A percentile compares a stretch with the other conserved stretches of the same genome.
These are phyloP conservation scores for Albizia julibrissin DNA, from an alignment of 306 rosid genomes.

Conservation along the genomic window DNA sequence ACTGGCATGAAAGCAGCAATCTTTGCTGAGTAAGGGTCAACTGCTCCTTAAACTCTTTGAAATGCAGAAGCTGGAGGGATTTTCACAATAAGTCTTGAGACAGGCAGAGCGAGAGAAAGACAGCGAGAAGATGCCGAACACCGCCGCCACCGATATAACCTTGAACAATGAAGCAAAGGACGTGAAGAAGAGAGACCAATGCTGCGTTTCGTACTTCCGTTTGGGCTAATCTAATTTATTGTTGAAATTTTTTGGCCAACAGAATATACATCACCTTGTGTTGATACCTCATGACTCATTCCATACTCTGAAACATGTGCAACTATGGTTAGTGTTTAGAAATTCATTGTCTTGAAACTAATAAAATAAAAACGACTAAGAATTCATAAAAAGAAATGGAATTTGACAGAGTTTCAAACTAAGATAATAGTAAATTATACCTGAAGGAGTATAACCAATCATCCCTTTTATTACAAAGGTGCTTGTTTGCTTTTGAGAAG, in stretches of 20 bases:
- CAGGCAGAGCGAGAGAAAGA: neutral
- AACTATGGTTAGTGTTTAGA: too few species aligned
- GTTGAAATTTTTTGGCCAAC: neutral
- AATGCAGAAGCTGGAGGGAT: neutral
- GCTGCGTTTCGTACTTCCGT: neutral
- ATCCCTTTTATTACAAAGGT: neutral
- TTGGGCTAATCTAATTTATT: neutral
- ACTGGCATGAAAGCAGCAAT: slow-evolving; percentile 17
- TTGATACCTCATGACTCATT: neutral
- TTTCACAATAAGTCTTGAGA: neutral
- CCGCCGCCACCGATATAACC: neutral
- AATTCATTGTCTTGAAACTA: neutral
- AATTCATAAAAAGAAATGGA: neutral
- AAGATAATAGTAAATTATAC: neutral
- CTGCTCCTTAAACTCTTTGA: neutral
- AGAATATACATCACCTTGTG: neutral
- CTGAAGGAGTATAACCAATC: neutral
- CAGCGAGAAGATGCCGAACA: neutral
- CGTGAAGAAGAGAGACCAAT: neutral
- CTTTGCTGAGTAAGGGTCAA: neutral
- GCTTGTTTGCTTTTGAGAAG: neutral
- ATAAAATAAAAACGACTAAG: neutral
- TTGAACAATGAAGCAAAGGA: neutral
- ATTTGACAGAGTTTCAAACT: neutral
- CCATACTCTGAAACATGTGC: neutral